These are phyloP conservation scores for Colletotrichum sp. DNA, from an alignment of 2,329 filamentous ascomycete genomes.

Conservation along the genomic window DNA sequence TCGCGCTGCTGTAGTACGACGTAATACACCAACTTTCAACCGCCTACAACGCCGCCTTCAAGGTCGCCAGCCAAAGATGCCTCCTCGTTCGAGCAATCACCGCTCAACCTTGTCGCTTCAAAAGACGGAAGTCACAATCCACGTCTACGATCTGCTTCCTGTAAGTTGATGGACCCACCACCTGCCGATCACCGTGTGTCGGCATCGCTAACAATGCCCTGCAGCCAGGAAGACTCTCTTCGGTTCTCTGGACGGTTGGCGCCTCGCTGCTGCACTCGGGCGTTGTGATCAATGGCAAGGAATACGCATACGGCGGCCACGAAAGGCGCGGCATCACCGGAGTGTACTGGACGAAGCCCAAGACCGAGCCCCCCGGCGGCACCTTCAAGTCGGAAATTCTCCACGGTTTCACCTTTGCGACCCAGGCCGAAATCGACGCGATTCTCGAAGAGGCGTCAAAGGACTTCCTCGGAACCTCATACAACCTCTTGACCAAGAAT, in stretches of 20 bases:
- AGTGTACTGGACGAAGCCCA: slow-evolving; percentile 82
- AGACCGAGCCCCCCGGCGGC: slow-evolving; percentile 75
- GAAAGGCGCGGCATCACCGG: slow-evolving; percentile 73
- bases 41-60: neutral
- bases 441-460: slow-evolving; percentile 73
- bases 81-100: slow-evolving; percentile 42
- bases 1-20: neutral
- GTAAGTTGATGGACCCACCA: slow-evolving; percentile 45
- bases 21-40: neutral
- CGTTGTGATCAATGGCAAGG: slow-evolving; percentile 78
- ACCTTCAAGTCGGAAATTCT: slow-evolving; percentile 78
- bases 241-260: slow-evolving; percentile 78
- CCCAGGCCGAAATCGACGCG: slow-evolving; percentile 71
- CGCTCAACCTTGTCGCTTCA: slow-evolving; percentile 71
- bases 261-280: slow-evolving; percentile 82
- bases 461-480: slow-evolving; percentile 75
- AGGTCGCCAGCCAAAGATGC: neutral
- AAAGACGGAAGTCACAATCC: slow-evolving; percentile 76
- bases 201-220: neutral
- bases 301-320: slow-evolving; percentile 88
- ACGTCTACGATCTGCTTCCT: slow-evolving; percentile 79
- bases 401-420: slow-evolving; percentile 78
- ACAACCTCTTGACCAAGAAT: slow-evolving; percentile 83
- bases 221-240: slow-evolving; percentile 76
- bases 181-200: neutral